Base-by-base conservation (phyloP, 2,329 filamentous ascomycete species). In the Fulvia fulva region DNA sequence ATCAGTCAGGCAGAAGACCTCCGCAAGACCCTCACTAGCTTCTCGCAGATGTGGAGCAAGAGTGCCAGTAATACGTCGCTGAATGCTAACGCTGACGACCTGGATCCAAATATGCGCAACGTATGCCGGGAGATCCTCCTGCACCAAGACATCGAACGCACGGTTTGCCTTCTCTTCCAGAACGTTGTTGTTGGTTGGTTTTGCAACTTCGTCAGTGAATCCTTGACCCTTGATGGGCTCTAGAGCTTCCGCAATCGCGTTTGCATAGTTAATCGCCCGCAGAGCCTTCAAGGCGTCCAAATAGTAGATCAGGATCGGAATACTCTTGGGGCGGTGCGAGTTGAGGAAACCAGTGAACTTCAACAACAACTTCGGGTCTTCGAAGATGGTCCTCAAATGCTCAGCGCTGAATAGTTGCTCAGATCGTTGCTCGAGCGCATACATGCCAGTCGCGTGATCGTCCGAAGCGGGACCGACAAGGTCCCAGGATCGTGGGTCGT, bases 1-100 rank as follows among this genome's bases (percentile, higher is more conserved):
- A 70, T 92, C 89, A 0, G 87, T 89, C 55, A 91, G 72, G 68
- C 88, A 91, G 65, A 91, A 91, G 0, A 90, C 87, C 69, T 91
- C 88, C 0, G 87, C 88, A 58, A 91, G 71, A 0, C 87, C 88
- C 70, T 91, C 87, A 0, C 87, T 88, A n/a, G 87, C 81, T 46
- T 88, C 85, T 45, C 82, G 79, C 23, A 90, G 75, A 65, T 87
- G 80, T 1, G 81, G 75, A 1, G 87, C 83, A 23, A 90, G 71
- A 1, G 83, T 88, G 3, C 87, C 86, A 0, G 85, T 87, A 22
- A 91, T 84, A 21, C 87, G 80, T 60, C 83, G 80, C 62, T 84
- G 82, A 37, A 91, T 86, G 25, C 87, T 88, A 16, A 83, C 73
- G 66, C 84, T 89, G n/a, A 89, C 87, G 9, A 86, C 84, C 57